Percentiles rank a stretch among this genome's conserved stretches.
Conservation (phyloP, 2,329 filamentous ascomycete species). For the Aspergillus calidoustus region DNA sequence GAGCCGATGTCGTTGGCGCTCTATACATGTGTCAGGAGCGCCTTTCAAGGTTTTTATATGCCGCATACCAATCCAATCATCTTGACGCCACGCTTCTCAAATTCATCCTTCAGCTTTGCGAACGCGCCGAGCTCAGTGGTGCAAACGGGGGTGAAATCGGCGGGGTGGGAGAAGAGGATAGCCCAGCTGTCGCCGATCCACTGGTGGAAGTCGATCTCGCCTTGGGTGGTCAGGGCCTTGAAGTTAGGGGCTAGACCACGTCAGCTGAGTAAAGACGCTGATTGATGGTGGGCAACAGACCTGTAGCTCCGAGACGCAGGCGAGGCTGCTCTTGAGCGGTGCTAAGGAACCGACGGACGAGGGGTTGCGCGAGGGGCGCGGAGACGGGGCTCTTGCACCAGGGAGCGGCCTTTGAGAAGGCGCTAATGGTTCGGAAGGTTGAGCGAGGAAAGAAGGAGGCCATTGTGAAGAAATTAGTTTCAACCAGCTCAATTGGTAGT, state of each 20-base stretch:
- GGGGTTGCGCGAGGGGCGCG: conserved; percentile 30
- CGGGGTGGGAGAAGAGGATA: conserved; percentile 71
- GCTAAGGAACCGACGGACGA: conserved; percentile 35
- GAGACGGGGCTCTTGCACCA: conserved; percentile 25
- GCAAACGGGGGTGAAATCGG: conserved; percentile 91
- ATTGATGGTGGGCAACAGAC: conserved; percentile 21
- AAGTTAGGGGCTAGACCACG: conserved; percentile 62
- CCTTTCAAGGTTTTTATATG: background rate
- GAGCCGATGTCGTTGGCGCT: conserved; percentile 80
- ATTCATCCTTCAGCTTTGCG: conserved; percentile 85
- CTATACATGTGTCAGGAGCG: conserved; percentile 31
- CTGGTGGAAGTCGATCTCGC: conserved; percentile 70
- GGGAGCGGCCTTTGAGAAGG: conserved; percentile 30
- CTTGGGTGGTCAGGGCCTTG: conserved; percentile 67
- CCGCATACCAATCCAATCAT: conserved; percentile 74
- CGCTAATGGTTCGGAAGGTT: conserved; percentile 30
- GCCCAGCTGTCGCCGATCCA: conserved; percentile 72
- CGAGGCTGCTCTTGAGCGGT: conserved; percentile 39
- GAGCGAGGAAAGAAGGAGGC: conserved; percentile 34
- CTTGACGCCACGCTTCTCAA: conserved; percentile 84
- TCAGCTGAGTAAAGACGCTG: background rate
- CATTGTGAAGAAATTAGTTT: conserved; percentile 26
- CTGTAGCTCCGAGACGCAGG: conserved; percentile 41
- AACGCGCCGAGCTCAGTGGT: conserved; percentile 95
- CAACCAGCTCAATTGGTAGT: background rate